Percentiles rank a stretch among this genome's conserved stretches.
These are phyloP conservation scores for Neonectria neomacrospora DNA, from an alignment of 2,329 filamentous ascomycete genomes.

Conservation along the genomic window DNA sequence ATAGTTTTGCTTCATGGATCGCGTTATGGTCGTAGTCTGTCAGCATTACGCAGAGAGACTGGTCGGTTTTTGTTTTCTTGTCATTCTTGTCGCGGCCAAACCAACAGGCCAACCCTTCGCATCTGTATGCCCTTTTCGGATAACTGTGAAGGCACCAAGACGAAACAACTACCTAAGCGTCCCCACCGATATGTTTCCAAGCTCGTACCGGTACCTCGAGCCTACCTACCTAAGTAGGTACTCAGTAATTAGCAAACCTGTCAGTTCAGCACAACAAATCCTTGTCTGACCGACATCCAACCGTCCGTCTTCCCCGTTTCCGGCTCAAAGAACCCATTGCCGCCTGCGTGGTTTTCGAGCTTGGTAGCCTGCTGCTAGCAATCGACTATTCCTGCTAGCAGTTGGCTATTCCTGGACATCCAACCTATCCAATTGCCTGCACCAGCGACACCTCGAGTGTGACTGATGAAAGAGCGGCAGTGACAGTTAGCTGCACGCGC, in stretches of 20 bases:
- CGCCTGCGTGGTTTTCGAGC: neutral
- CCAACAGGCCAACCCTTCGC: constrained; percentile 12
- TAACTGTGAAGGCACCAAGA: neutral
- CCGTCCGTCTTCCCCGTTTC: constrained; percentile 1
- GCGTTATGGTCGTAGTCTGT: too few relatives aligned
- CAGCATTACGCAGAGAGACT: neutral
- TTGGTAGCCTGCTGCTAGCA: constrained; percentile 12
- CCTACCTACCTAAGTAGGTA: too few relatives aligned
- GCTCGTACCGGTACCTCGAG: constrained; percentile 7
- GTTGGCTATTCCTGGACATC: constrained; percentile 18
- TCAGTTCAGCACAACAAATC: constrained; percentile 4
- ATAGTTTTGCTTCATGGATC: too few relatives aligned
- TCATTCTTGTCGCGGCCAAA: constrained; percentile 2
- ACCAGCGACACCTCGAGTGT: neutral
- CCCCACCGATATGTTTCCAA: neutral
- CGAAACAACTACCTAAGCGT: neutral
- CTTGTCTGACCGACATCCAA: constrained; percentile 7
- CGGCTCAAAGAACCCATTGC: constrained; percentile 11
- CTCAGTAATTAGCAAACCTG: too few relatives aligned
- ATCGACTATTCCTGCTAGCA: constrained; percentile 1
- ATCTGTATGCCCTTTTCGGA: constrained; percentile 1
- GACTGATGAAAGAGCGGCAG: constrained; percentile 12
- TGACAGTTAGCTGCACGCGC: constrained; percentile 5
- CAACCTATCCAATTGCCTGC: constrained; percentile 3
- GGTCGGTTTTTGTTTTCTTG: constrained; percentile 9